phyloP scores from a whole-genome alignment of 2,329 filamentous ascomycete species.

The Penicillium oxalicum region DNA sequence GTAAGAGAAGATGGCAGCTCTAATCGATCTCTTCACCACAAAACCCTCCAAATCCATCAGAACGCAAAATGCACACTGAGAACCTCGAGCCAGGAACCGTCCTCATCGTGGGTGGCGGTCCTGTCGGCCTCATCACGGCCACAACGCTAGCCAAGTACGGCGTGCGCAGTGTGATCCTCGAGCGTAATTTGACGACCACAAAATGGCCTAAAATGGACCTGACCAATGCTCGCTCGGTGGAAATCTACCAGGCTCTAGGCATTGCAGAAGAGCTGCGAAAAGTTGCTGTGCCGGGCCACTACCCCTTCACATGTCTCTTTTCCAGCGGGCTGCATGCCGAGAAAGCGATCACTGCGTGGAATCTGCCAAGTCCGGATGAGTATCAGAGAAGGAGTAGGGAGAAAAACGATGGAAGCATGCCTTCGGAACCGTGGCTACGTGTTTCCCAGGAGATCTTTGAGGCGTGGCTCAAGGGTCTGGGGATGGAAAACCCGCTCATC shows the following conservation, averaged over 20 bases:
- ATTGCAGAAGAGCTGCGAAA: slow-evolving; percentile 18
- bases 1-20: no score
- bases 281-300: no score
- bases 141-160: slow-evolving; percentile 45
- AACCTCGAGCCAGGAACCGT: neutral
- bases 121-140: slow-evolving; percentile 46
- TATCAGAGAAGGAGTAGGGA: slow-evolving; percentile 12
- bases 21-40: no score
- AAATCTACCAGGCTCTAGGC: slow-evolving; percentile 27
- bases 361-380: slow-evolving; percentile 2
- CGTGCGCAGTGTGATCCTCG: slow-evolving; percentile 45
- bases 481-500: slow-evolving; percentile 8
- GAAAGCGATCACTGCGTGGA: no score
- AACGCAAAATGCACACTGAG: no score
- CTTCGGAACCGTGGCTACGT: slow-evolving; percentile 29
- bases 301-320: no score
- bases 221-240: slow-evolving; percentile 35
- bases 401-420: slow-evolving; percentile 29
- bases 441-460: slow-evolving; percentile 33
- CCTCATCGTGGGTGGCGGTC: slow-evolving; percentile 47
- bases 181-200: slow-evolving; percentile 27
- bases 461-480: slow-evolving; percentile 25
- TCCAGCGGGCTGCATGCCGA: no score
- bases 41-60: no score
- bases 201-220: slow-evolving; percentile 39